Base-by-base conservation (phyloP, 352 stramenopile species). In the Phytophthora cryptogea region DNA sequence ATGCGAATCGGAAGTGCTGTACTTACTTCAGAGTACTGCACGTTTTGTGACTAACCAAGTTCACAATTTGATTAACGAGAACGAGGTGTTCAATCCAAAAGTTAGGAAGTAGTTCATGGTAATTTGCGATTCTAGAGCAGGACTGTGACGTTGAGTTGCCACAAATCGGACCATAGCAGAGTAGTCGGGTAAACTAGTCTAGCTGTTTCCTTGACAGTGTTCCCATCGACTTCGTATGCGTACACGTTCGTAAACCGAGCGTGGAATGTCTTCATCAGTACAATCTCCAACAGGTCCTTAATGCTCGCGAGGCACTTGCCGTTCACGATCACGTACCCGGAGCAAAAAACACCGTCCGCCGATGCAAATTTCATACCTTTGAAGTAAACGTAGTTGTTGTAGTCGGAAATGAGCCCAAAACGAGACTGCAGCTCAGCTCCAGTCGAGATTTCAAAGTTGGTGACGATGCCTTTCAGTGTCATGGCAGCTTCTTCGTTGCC, bases 361-460 rank as follows among this genome's bases (percentile, higher is more conserved):
- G 59, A 72, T 13, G 68, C 68, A 27, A 72, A 78, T 55, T 78
- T 76, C 46, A 78, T 60, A 26, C 72, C 72, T 39, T 77, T 72
- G 40, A 76, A 72, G 37, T 57, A 67, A 1, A 68, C 51, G 55
- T 69, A 74, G 30, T 78, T 74, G 23, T 64, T 64, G 41, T 67
- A 82, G 16, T 72, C 55, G 0, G 54, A 82, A 8, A 82, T 56
- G 16, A 82, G 35, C 0, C 72, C 72, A 16, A 76, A 61, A 0
- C 64, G 52, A 6, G 54, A 63, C 41, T 65, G 65, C 4, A 73
- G 42, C 30, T 63, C 35, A 16, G 59, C 54, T 14, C 65, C 65
- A 0, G 65, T 73, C 7, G 65, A 58, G 37, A 73, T 40, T 23
- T 73, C 65, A 10, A 73, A 73, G 14, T 70, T 70, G 8, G 65